Evolutionary conservation across 306 rosid species (phyloP), one percentile per base, ranked within the genome.

Genomic region (Alnus rubra): DNA sequence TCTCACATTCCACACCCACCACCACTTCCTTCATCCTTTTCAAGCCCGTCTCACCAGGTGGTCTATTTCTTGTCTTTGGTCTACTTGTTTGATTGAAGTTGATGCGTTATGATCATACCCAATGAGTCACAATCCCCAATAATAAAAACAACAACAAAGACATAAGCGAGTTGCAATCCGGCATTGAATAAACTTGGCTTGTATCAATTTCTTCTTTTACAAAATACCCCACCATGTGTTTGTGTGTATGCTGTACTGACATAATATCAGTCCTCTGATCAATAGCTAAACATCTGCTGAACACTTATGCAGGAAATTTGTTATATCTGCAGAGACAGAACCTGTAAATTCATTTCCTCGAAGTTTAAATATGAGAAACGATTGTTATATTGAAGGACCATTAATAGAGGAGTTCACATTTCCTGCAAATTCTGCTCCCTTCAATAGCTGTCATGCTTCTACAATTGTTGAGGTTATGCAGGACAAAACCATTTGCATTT

Each of bases 401-500:
- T 55, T 89, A 42, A 42, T 81, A 54, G 86, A 92, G 79, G 93
- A 92, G 78, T 86, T 87, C 77, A 94, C 97, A 44, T 94, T 84
- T 85, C 65, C 86, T 54, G 83, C 82, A 56, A 81, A 88, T 64
- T 90, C 95, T 64, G 88, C 87, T 85, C 94, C 97, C 53, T 94
- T 90, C 88, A 78, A 76, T 71, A 88, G 79, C 82, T 92, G 97
- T 60, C 98, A 94, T 87, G 97, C 97, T 83, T 94, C 97, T 74
- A 92, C 98, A 76, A 94, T 94, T 84, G 97, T 90, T 75, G 98
- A 94, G 97, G 98, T 94, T 53, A 74, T 76, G 51, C 52, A 73
- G 37, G 74, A 5, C 15, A 58, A 62, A 65, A 19, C 9, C 52
- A 23, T 28, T 50, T 54, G 44, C 9, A 7, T 64, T 45, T n/a